These are phyloP conservation scores for Xylaria palmicola DNA, from an alignment of 495 filamentous ascomycete species.

Conservation along the genomic window DNA sequence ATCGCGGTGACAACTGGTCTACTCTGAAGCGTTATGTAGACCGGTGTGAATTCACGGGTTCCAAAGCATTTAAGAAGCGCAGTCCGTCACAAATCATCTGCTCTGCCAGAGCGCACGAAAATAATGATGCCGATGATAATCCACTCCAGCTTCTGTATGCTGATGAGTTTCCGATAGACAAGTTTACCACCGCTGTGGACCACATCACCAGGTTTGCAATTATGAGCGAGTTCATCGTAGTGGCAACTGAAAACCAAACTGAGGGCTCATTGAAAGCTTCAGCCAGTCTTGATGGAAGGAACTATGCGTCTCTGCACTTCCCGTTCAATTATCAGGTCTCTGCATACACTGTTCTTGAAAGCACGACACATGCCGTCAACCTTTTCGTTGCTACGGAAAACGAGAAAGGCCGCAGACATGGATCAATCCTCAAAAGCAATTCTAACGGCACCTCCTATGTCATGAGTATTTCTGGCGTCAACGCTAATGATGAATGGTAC, in stretches of 20 bases:
- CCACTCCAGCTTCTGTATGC: conserved; percentile 70
- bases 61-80: conserved; percentile 57
- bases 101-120: conserved; percentile 66
- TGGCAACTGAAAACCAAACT: conserved; percentile 68
- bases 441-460: conserved; percentile 96
- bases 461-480: conserved; percentile 72
- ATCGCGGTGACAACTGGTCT: conserved; percentile 77
- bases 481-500: conserved; percentile 69
- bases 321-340: conserved; percentile 74
- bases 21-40: conserved; percentile 63
- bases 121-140: conserved; percentile 55
- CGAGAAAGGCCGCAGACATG: conserved; percentile 61
- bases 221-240: conserved; percentile 93
- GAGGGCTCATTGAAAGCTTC: conserved; percentile 70
- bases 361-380: conserved; percentile 88
- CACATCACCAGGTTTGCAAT: conserved; percentile 83
- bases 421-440: conserved; percentile 94
- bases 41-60: conserved; percentile 79
- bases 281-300: conserved; percentile 77
- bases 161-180: conserved; percentile 68
- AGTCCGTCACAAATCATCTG: conserved; percentile 75
- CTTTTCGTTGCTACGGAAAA: conserved; percentile 79
- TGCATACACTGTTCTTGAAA: conserved; percentile 90
- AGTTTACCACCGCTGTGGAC: conserved; percentile 53
- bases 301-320: conserved; percentile 81